Percentiles rank a stretch among this genome's conserved stretches.
Evolutionary conservation across 176 grass and related monocot genomes (phyloP).

Genomic region (Thalia dealbata): DNA sequence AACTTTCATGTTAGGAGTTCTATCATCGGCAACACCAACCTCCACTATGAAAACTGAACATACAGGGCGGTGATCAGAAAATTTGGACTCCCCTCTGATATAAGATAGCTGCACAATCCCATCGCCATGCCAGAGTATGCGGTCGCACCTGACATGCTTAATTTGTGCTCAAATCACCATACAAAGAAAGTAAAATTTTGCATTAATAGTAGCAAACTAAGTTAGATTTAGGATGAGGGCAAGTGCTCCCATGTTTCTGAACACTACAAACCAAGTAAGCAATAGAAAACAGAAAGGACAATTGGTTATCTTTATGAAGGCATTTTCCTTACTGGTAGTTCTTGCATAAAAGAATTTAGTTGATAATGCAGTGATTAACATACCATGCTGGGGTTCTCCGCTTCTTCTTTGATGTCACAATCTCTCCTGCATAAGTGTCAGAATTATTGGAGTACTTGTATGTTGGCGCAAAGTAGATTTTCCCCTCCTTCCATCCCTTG

Average conservation of each 20-base stretch:
- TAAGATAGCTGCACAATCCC: constrained; percentile 83
- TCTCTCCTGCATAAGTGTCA: constrained; percentile 51
- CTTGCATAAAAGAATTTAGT: not conserved
- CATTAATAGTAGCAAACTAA: not conserved
- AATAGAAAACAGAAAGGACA: too few relatives aligned
- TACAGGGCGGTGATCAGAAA: constrained; percentile 83
- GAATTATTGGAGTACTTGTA: constrained; percentile 94
- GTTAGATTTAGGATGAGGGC: too few relatives aligned
- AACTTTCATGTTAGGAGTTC: constrained; percentile 66
- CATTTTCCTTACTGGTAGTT: too few relatives aligned
- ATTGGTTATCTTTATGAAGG: too few relatives aligned
- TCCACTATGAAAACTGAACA: constrained; percentile 60
- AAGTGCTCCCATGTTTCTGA: too few relatives aligned
- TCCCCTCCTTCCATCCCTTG: constrained; percentile 69
- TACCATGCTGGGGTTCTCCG: constrained; percentile 90
- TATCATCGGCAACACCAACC: constrained; percentile 34
- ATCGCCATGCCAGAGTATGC: constrained; percentile 77
- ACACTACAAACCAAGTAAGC: too few relatives aligned
- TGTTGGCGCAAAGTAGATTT: constrained; percentile 80
- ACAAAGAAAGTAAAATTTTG: not conserved
- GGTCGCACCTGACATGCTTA: constrained; percentile 50
- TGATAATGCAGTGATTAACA: not conserved
- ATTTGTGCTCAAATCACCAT: not conserved
- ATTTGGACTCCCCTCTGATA: constrained; percentile 75
- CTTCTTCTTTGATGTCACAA: constrained; percentile 62